Evolutionary conservation across 495 filamentous ascomycete genomes (phyloP), one percentile per base, ranked within the genome.

Genomic region (Rostrohypoxylon terebratum): DNA sequence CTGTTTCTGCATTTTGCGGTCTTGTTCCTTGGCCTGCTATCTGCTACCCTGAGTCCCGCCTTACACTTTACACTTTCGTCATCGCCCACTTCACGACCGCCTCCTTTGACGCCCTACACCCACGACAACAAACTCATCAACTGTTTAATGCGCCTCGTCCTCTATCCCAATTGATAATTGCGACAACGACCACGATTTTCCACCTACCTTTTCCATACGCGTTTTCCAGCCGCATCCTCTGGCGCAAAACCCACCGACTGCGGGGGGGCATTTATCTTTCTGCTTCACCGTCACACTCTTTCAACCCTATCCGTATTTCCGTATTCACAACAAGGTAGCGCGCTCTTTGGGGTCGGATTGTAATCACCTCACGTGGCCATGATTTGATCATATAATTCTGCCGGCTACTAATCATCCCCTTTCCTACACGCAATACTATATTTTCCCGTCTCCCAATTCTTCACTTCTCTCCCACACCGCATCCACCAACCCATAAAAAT

Each of bases 201-300:
- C 59, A 20, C 69, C 57, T 59, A 66, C 63, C 34, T 62, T 61
- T 57, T 42, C 8, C 70, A 57, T 54, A 73, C 76, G 76, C 72
- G 74, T 78, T 77, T 71, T 63, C 62, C 47, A 68, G 59, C 53
- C 64, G 40, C 70, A 75, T 70, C 54, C 57, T 62, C 71, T 73
- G 76, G 76, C 76, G 76, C 76, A 78, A 76, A 78, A 74, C 76
- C 76, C 76, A 78, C 76, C 42, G 68, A 71, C 66, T 78, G 76
- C 76, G 76, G 76, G 73, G 73, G 76, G 58, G 71, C 16, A 53
- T 74, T 59, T 20, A 63, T 68, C 47, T 75, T 50, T 75, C 50
- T 73, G 45, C 47, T 77, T 71, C 74, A 70, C 69, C 55, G 73
- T 74, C 66, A 69, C 62, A 67, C 28, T 25, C 51, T 48, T 69